phyloP scores from a whole-genome alignment of 1,284 basidiomycete species.

The Phlebopus sp. region DNA sequence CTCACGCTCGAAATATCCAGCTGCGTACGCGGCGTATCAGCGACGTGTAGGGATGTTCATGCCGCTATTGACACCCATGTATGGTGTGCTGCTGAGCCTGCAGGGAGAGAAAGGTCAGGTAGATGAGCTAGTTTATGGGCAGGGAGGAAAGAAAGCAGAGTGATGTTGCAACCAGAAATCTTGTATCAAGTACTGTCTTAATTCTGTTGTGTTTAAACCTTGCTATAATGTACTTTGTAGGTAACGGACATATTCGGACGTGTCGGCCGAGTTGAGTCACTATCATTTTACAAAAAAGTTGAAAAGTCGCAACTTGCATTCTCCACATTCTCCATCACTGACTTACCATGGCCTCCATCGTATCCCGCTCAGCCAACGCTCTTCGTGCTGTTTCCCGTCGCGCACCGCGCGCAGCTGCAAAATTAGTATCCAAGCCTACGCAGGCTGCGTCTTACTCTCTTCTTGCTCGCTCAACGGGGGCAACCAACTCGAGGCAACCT shows the following conservation, averaged over 20 bases:
- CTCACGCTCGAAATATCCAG: constrained; percentile 72
- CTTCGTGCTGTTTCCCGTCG: constrained; percentile 62
- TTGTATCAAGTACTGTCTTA: too few relatives aligned
- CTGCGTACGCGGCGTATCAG: constrained; percentile 70
- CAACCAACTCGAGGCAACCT: constrained; percentile 39
- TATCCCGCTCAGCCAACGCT: constrained; percentile 57
- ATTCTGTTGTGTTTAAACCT: too few relatives aligned
- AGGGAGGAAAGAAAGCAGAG: constrained; percentile 17
- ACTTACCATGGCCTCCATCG: constrained; percentile 56
- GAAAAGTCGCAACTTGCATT: neutral
- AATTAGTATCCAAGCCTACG: constrained; percentile 41
- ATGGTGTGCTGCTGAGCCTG: constrained; percentile 36
- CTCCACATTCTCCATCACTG: constrained; percentile 2
- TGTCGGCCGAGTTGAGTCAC: constrained; percentile 5
- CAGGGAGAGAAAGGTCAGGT: constrained; percentile 35
- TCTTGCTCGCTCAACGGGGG: constrained; percentile 51
- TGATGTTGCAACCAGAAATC: neutral
- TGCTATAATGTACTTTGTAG: neutral
- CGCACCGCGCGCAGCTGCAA: constrained; percentile 43
- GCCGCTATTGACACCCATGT: constrained; percentile 50
- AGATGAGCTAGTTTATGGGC: constrained; percentile 44
- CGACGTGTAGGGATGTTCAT: constrained; percentile 82
- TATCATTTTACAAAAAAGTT: constrained; percentile 1
- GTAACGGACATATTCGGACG: constrained; percentile 1
- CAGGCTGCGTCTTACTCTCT: constrained; percentile 73